Percentiles rank a stretch among this genome's conserved stretches.
Conservation (phyloP, 2,329 filamentous ascomycete species). For the Fusarium napiforme region DNA sequence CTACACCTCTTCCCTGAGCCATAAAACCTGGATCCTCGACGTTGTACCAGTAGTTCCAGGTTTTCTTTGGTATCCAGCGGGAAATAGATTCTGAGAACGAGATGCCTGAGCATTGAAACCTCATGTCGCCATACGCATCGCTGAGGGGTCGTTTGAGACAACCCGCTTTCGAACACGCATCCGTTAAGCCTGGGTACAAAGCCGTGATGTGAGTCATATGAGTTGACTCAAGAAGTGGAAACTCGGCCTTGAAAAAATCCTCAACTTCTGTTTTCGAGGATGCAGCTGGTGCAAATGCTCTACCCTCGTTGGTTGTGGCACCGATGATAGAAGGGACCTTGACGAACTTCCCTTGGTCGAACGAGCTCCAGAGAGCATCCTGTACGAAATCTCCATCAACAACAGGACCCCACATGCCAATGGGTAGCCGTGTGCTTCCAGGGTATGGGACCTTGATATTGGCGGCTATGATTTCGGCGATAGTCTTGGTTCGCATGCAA, state of each 20-base stretch:
- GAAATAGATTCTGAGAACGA: constrained; percentile 46
- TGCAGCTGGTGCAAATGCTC: constrained; percentile 47
- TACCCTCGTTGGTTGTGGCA: constrained; percentile 52
- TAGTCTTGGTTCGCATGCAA: constrained; percentile 59
- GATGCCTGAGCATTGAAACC: constrained; percentile 51
- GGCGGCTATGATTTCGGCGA: constrained; percentile 53
- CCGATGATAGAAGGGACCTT: constrained; percentile 63
- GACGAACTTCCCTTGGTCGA: constrained; percentile 61
- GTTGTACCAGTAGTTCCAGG: constrained; percentile 77
- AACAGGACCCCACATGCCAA: constrained; percentile 65
- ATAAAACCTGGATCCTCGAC: constrained; percentile 66
- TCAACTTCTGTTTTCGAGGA: constrained; percentile 48
- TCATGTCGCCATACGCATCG: constrained; percentile 49
- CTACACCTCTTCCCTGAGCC: constrained; percentile 57
- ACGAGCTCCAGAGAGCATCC: constrained; percentile 61
- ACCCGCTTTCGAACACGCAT: constrained; percentile 44
- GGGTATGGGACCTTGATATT: constrained; percentile 53
- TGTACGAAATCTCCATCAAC: constrained; percentile 63
- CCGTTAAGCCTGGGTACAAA: constrained; percentile 51
- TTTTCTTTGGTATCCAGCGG: constrained; percentile 49
- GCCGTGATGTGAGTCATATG: constrained; percentile 46
- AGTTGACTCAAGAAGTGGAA: constrained; percentile 45
- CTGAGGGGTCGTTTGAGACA: constrained; percentile 51
- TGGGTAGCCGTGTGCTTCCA: constrained; percentile 47
- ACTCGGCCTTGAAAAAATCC: constrained; percentile 48